Evolutionary conservation across 768 basidiomycete species (phyloP).

Genomic region (Suillus placidus): DNA sequence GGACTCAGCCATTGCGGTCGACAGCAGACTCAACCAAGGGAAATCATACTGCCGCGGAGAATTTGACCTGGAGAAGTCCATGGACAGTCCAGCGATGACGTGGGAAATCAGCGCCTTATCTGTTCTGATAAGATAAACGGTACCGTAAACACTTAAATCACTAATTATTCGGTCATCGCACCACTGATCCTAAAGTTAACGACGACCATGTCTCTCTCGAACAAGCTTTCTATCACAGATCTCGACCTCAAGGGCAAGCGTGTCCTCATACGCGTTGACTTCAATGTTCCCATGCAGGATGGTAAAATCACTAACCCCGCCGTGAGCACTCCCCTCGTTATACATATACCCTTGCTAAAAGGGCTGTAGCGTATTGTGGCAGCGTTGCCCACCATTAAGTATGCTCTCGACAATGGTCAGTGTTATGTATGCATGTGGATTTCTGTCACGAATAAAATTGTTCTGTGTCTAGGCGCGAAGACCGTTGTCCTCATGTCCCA

Average conservation of each 20-base stretch:
- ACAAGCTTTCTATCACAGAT: constrained; percentile 93
- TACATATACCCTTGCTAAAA: constrained; percentile 16
- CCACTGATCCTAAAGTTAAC: constrained; percentile 19
- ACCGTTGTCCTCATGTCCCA: constrained; percentile 96
- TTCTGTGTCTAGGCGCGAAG: constrained; percentile 59
- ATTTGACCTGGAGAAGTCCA: constrained; percentile 1
- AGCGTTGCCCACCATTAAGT: constrained; percentile 92
- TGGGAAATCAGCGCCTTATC: constrained; percentile 16
- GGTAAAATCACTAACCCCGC: constrained; percentile 96
- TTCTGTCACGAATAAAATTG: background rate
- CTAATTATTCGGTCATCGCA: constrained; percentile 19
- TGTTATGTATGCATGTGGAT: background rate
- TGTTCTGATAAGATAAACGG: constrained; percentile 18
- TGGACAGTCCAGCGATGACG: constrained; percentile 10
- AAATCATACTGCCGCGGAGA: constrained; percentile 2
- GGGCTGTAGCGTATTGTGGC: constrained; percentile 87
- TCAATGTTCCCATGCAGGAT: constrained; percentile 92
- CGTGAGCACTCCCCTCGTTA: constrained; percentile 51
- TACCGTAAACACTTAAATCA: background rate
- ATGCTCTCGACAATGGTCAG: constrained; percentile 84
- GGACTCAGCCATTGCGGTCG: constrained; percentile 41
- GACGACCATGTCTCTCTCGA: constrained; percentile 85
- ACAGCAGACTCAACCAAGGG: constrained; percentile 13
- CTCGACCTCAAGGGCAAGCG: constrained; percentile 85
- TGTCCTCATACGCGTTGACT: constrained; percentile 94